phyloP scores from a whole-genome alignment of 495 filamentous ascomycete genomes.

The Penicillium cataractarum region DNA sequence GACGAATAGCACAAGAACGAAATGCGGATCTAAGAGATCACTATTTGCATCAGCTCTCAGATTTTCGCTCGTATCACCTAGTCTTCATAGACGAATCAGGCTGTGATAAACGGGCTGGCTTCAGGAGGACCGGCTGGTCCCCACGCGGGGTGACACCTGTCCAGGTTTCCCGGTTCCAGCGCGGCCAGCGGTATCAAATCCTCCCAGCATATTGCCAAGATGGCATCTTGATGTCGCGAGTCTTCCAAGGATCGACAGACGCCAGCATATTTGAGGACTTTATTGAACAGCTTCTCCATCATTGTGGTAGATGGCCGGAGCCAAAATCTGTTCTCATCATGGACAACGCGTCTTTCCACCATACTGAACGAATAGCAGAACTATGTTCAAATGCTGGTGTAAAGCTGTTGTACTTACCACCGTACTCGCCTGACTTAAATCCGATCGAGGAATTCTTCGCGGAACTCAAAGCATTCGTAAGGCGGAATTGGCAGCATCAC shows the following conservation, averaged over 20 bases:
- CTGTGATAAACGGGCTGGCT: slow-evolving; percentile 27
- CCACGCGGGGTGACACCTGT: slow-evolving; percentile 32
- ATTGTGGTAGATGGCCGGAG: slow-evolving; percentile 40
- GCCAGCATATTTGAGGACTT: slow-evolving; percentile 43
- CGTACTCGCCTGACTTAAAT: background rate
- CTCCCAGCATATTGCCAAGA: slow-evolving; percentile 40
- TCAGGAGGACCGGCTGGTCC: slow-evolving; percentile 20
- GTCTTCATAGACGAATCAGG: background rate
- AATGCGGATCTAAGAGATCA: slow-evolving; percentile 39
- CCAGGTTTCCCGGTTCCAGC: slow-evolving; percentile 36
- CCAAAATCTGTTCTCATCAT: slow-evolving; percentile 27
- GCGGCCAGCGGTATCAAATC: slow-evolving; percentile 40
- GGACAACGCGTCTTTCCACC: slow-evolving; percentile 41
- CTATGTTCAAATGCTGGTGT: slow-evolving; percentile 40
- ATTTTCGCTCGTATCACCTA: slow-evolving; percentile 27
- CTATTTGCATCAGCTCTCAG: slow-evolving; percentile 38
- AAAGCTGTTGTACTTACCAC: slow-evolving; percentile 31
- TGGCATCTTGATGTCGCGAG: slow-evolving; percentile 35
- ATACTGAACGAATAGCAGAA: slow-evolving; percentile 33
- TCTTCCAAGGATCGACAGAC: slow-evolving; percentile 44
- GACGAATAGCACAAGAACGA: slow-evolving; percentile 16
- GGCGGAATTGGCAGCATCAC: slow-evolving; percentile 10
- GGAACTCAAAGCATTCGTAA: slow-evolving; percentile 29
- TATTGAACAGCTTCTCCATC: slow-evolving; percentile 40
- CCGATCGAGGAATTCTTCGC: slow-evolving; percentile 27